A percentile compares a stretch with the other conserved stretches of the same genome.
Evolutionary conservation across 2,329 filamentous ascomycete genomes (phyloP).

Genomic region (Trichoderma asperellum): DNA sequence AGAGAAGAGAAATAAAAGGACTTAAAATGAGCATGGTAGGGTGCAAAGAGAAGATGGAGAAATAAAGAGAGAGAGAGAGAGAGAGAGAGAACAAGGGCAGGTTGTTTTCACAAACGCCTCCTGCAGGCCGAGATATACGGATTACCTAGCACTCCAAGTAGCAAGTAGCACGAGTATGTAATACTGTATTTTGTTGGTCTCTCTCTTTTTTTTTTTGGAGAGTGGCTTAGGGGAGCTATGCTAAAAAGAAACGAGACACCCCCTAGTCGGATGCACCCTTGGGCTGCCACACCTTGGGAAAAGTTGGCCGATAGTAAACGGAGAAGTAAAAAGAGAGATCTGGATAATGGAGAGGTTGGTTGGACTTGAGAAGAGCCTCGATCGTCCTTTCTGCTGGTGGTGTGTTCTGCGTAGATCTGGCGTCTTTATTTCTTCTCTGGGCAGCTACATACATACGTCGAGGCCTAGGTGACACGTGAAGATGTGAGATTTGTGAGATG

Average conservation of each 20-base stretch:
- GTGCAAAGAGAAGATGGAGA: not conserved
- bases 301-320: slow-evolving; percentile 13
- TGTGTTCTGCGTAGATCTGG: not conserved
- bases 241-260: not conserved
- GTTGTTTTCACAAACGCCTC: not conserved
- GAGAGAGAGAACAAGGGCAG: not conserved
- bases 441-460: not conserved
- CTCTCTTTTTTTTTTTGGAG: not conserved
- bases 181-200: not conserved
- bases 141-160: not conserved
- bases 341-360: not conserved
- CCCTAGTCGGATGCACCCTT: slow-evolving; percentile 11
- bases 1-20: not conserved
- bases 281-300: slow-evolving; percentile 21
- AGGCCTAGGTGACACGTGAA: not conserved
- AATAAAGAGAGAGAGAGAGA: not conserved
- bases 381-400: not conserved
- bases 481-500: not conserved
- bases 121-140: not conserved
- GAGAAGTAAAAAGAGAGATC: not conserved
- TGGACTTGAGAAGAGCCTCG: not conserved
- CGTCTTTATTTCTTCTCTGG: not conserved
- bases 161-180: not conserved
- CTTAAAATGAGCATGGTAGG: slow-evolving; percentile 3
- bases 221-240: slow-evolving; percentile 9